Percentiles rank a stretch among this genome's conserved stretches.
phyloP scores from a whole-genome alignment of 176 grass and related monocot genomes.

The Zoysia pacifica region DNA sequence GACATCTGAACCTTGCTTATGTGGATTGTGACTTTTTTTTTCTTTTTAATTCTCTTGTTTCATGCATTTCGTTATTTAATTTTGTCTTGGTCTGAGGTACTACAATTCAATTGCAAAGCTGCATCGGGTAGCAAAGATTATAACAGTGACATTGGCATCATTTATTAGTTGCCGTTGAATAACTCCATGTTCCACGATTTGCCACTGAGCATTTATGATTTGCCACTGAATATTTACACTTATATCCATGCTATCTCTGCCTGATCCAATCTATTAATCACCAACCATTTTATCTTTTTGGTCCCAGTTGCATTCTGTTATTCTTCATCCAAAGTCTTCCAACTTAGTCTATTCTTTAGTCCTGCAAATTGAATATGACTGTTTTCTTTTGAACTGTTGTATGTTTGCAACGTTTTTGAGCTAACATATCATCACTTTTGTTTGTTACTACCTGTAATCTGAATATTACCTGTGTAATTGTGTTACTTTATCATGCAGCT shows the following conservation, averaged over 20 bases:
- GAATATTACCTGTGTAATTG: not conserved
- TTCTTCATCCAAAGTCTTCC: not conserved
- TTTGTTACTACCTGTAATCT: conserved; percentile 6
- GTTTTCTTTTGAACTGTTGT: not conserved
- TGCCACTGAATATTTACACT: no score
- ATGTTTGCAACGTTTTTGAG: not conserved
- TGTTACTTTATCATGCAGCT: conserved; percentile 37
- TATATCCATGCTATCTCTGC: no score
- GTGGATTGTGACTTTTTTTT: not conserved
- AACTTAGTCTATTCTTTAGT: not conserved
- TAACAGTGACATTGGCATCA: not conserved
- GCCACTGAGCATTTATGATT: not conserved
- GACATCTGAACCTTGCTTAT: not conserved
- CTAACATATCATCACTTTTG: not conserved
- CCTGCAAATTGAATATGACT: not conserved
- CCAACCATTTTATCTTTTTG: no score
- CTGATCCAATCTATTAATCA: no score
- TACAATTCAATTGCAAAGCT: not conserved
- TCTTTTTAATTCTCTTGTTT: not conserved
- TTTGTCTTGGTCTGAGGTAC: not conserved
- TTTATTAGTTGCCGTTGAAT: not conserved
- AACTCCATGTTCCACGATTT: not conserved
- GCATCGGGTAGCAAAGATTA: not conserved
- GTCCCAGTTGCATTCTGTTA: not conserved
- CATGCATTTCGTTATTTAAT: not conserved